Percentiles rank a stretch among this genome's conserved stretches.
Evolutionary conservation across 148 eudicot genomes (phyloP).

Genomic region (Salicornia ramosissima): DNA sequence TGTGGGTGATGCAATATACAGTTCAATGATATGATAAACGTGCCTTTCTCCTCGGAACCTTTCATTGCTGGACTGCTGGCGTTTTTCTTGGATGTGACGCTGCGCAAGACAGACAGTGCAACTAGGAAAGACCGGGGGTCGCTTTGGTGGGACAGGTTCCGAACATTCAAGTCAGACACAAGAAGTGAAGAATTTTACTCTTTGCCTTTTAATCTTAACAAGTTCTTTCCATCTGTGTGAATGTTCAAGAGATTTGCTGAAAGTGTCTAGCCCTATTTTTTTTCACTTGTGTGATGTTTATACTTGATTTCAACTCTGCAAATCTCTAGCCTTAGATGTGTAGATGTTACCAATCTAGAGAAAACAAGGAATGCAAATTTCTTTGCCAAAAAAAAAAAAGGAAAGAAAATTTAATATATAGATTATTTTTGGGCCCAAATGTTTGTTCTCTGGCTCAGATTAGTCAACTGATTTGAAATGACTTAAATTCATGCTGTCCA

Average conservation of each 20-base stretch:
- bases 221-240: conserved; percentile 87
- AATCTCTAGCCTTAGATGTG: conserved; percentile 12
- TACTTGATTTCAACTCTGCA: conserved; percentile 2
- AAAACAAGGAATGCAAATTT: too few relatives aligned
- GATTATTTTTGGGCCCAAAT: background rate
- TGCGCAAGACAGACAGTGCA: conserved; percentile 49
- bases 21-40: conserved; percentile 95
- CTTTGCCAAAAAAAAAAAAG: too few relatives aligned
- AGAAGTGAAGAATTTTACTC: conserved; percentile 90
- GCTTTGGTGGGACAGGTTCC: conserved; percentile 83
- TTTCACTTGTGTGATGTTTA: conserved; percentile 15
- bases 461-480: background rate
- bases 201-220: conserved; percentile 87
- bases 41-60: conserved; percentile 84
- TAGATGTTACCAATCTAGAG: conserved; percentile 10
- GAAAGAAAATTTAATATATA: background rate
- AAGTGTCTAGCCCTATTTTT: background rate
- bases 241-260: background rate
- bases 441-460: background rate
- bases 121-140: conserved; percentile 71
- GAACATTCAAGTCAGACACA: conserved; percentile 68
- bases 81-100: conserved; percentile 48
- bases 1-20: conserved; percentile 27
- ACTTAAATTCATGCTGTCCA: background rate
- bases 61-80: conserved; percentile 82